Base-by-base conservation (phyloP, 2,329 filamentous ascomycete genomes). In the Sporothrix euskadiensis region DNA sequence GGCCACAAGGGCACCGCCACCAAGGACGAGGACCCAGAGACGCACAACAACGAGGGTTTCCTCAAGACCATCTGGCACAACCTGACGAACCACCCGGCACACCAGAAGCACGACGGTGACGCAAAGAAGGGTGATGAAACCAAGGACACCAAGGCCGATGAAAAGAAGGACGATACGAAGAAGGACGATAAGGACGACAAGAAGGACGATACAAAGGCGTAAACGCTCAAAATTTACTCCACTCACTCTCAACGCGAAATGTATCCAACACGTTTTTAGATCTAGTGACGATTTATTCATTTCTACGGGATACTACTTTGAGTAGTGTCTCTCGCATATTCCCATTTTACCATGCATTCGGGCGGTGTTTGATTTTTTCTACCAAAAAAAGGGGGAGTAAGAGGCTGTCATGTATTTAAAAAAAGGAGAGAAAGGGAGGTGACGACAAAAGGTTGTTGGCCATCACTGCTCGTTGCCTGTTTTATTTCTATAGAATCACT, bases 21-120 rank as follows among this genome's bases (percentile, higher is more conserved):
- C 39, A 44, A 44, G n/a, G 61, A 32, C 69, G 41, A 44, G 22
- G 78, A 80, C 59, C 84, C 85, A 14, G 57, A 41, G 59, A 83
- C 86, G 0, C 91, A 95, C 81, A 91, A 92, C 82, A 90, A 92
- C 79, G 94, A 98, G 81, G 93, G 95, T 2, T 97, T 98, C 80
- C 84, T 98, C 75, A 98, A 96, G 84, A 94, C 91, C 57, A 90
- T 97, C 76, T 98, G 95, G 95, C 93, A 98, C 80, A 94, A 90
- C 76, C 83, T 98, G 72, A 97, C 92, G n/a, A 93, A 94, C 78
- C 89, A 96, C 78, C 85, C 87, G 0, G 85, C 85, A 6, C 87
- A 89, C 76, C 83, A 85, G 74, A 82, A 84, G 74, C 78, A 81
- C 5, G 79, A 77, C n/a, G 47, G n/a, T 41, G 41, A 47, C 30